A percentile compares a stretch with the other conserved stretches of the same genome.
phyloP scores from a whole-genome alignment of 306 rosid genomes.

The Prunus armeniaca region DNA sequence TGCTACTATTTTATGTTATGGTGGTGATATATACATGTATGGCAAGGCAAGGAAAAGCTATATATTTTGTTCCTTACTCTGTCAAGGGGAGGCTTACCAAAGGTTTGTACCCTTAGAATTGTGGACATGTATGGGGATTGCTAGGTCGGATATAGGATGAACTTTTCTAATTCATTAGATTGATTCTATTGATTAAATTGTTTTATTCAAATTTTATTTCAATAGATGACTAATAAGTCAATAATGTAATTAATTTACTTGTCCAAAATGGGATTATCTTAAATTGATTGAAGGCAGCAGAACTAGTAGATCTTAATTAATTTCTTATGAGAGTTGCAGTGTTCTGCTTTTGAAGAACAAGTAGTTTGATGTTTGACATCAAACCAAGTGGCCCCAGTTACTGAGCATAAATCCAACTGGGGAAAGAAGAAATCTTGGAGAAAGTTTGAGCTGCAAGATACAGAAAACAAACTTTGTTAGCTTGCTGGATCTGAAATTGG shows the following conservation, averaged over 20 bases:
- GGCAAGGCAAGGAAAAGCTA: slow-evolving; percentile 28
- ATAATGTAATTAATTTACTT: background rate
- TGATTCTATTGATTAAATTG: slow-evolving; percentile 24
- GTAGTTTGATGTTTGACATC: background rate
- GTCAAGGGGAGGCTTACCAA: slow-evolving; percentile 44
- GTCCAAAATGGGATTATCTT: background rate
- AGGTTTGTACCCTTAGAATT: slow-evolving; percentile 39
- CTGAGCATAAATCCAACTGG: background rate
- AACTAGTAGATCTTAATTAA: background rate
- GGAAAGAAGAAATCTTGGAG: background rate
- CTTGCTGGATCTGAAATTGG: slow-evolving; percentile 17
- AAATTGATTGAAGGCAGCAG: background rate
- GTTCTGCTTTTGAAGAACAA: background rate
- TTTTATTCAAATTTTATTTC: background rate
- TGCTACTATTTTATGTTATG: slow-evolving; percentile 20
- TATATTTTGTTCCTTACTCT: slow-evolving; percentile 10
- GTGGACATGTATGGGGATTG: slow-evolving; percentile 30
- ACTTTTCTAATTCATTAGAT: slow-evolving; percentile 30
- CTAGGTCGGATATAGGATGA: slow-evolving; percentile 37
- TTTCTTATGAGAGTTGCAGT: background rate
- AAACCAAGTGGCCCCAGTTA: slow-evolving; percentile 7
- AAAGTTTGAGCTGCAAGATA: background rate
- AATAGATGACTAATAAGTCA: background rate
- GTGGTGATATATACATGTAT: slow-evolving; percentile 41
- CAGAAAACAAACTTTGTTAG: background rate